A percentile compares a stretch with the other conserved stretches of the same genome.
Conservation (phyloP, 2,329 filamentous ascomycete species). For the Fusarium chaquense region DNA sequence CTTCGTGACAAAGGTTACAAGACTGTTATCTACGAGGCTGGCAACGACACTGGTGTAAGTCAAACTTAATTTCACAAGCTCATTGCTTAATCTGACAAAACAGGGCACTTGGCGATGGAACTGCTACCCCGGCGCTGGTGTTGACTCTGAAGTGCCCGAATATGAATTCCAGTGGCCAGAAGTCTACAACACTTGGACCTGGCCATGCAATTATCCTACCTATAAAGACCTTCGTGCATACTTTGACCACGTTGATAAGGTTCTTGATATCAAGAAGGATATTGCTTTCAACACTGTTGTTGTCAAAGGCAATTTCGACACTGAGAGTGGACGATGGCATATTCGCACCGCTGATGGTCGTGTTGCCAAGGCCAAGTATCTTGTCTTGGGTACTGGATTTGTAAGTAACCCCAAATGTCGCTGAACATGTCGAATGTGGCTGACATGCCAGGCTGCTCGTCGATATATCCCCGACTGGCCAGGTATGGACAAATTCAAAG, state of each 20-base stretch:
- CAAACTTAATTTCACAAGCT: too few species aligned
- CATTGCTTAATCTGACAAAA: neutral
- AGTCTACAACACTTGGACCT: conserved; percentile 68
- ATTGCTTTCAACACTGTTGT: conserved; percentile 68
- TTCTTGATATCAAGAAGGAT: conserved; percentile 67
- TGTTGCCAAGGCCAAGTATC: conserved; percentile 61
- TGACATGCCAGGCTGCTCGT: conserved; percentile 55
- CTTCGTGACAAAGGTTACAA: conserved; percentile 63
- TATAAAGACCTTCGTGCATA: conserved; percentile 66
- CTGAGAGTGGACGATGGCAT: conserved; percentile 60
- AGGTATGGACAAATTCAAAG: conserved; percentile 70
- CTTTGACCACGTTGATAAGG: conserved; percentile 70
- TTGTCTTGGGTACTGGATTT: conserved; percentile 67
- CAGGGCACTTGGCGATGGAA: conserved; percentile 62
- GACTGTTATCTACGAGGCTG: conserved; percentile 65
- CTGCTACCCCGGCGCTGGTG: conserved; percentile 65
- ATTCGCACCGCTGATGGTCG: conserved; percentile 64
- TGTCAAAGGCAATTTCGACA: conserved; percentile 64
- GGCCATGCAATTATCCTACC: conserved; percentile 64
- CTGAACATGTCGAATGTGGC: too few species aligned
- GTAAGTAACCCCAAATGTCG: conserved; percentile 43
- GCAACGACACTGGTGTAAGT: conserved; percentile 59
- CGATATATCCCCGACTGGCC: conserved; percentile 71
- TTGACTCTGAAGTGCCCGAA: conserved; percentile 66
- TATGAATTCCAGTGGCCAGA: conserved; percentile 67